A percentile compares a stretch with the other conserved stretches of the same genome.
These are phyloP conservation scores for Coccinonectria pachysandricola DNA, from an alignment of 2,329 filamentous ascomycete genomes.

Conservation along the genomic window DNA sequence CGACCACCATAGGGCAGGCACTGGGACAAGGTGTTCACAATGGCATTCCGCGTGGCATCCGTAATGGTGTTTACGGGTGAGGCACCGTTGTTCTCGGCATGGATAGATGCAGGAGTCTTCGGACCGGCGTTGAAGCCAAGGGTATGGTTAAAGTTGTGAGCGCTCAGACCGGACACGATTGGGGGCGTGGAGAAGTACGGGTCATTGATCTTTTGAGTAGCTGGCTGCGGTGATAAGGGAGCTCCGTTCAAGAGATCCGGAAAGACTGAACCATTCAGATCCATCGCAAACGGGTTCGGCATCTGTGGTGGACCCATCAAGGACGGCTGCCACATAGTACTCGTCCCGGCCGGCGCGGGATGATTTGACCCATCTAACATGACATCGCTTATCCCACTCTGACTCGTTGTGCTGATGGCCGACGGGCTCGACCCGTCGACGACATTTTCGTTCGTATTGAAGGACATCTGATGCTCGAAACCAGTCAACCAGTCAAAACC, in stretches of 20 bases:
- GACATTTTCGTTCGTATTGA: slow-evolving; percentile 64
- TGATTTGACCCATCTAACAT: slow-evolving; percentile 77
- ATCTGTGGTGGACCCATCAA: slow-evolving; percentile 61
- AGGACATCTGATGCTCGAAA: slow-evolving; percentile 67
- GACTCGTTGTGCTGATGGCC: slow-evolving; percentile 88
- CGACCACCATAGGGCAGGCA: slow-evolving; percentile 45
- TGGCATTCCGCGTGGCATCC: slow-evolving; percentile 51
- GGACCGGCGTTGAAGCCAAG: slow-evolving; percentile 55
- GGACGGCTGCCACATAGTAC: slow-evolving; percentile 59
- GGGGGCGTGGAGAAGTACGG: slow-evolving; percentile 72
- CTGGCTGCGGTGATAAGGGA: slow-evolving; percentile 67
- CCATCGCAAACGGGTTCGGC: slow-evolving; percentile 61
- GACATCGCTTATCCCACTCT: slow-evolving; percentile 81
- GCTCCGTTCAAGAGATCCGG: slow-evolving; percentile 64
- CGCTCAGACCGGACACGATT: slow-evolving; percentile 53
- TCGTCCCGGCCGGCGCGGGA: slow-evolving; percentile 39
- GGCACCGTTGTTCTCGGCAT: slow-evolving; percentile 49
- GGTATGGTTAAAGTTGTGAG: slow-evolving; percentile 53
- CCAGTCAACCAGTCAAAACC: slow-evolving; percentile 73
- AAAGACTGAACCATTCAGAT: slow-evolving; percentile 64
- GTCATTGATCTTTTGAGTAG: slow-evolving; percentile 61
- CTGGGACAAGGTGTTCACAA: slow-evolving; percentile 49
- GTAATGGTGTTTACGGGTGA: slow-evolving; percentile 55
- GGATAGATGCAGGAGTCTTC: slow-evolving; percentile 63
- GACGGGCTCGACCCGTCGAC: slow-evolving; percentile 92